Percentiles rank a stretch among this genome's conserved stretches.
Conservation (phyloP, 768 basidiomycete genomes). For the Suillus americanus region DNA sequence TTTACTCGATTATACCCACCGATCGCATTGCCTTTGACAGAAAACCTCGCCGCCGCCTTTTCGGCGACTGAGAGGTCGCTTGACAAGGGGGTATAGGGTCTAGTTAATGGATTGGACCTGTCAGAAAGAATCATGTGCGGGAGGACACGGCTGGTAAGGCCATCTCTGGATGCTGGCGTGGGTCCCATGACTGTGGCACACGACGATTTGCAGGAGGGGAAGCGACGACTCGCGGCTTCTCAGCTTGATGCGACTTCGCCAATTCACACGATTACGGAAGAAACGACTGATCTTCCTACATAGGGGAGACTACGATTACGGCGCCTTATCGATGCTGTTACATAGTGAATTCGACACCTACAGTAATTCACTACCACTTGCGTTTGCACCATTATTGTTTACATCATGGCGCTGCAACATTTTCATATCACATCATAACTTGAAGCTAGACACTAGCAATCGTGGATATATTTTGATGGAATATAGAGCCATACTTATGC, state of each 20-base stretch:
- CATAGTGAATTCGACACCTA: neutral
- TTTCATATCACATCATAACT: neutral
- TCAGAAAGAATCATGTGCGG: constrained; percentile 35
- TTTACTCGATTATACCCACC: constrained; percentile 24
- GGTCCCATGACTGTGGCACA: constrained; percentile 9
- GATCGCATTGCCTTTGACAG: constrained; percentile 40
- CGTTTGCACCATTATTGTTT: neutral
- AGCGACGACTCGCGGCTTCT: neutral
- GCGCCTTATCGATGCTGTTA: neutral
- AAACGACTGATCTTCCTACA: neutral
- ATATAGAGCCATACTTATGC: neutral
- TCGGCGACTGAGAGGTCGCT: constrained; percentile 20
- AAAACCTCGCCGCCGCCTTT: constrained; percentile 35
- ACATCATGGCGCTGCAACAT: neutral
- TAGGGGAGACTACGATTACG: neutral
- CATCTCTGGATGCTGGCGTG: constrained; percentile 18
- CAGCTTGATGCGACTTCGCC: neutral
- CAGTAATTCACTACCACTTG: neutral
- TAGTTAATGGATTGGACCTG: constrained; percentile 34
- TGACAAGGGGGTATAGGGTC: constrained; percentile 19
- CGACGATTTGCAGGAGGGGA: neutral
- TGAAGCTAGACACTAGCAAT: neutral
- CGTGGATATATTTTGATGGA: neutral
- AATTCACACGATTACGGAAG: neutral
- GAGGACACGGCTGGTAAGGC: constrained; percentile 28